phyloP scores from a whole-genome alignment of 306 rosid species.

The Vigna unguiculata region DNA sequence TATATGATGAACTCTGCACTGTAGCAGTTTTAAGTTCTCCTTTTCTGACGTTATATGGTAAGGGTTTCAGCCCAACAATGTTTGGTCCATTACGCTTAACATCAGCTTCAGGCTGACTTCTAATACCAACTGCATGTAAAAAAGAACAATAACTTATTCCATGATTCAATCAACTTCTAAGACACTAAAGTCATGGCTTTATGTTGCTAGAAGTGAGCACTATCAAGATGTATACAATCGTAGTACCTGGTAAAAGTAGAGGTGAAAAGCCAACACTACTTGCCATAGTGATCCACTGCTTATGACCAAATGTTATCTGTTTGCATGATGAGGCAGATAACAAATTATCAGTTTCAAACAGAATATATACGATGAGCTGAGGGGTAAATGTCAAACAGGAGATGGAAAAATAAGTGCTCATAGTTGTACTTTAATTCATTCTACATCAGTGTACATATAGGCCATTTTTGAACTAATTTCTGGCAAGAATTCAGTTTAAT shows the following conservation, averaged over 20 bases:
- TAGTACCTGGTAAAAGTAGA: slow-evolving; percentile 60
- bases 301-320: slow-evolving; percentile 19
- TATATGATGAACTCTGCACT: slow-evolving; percentile 44
- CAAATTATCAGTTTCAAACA: slow-evolving; percentile 12
- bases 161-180: slow-evolving; percentile 17
- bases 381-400: slow-evolving; percentile 8
- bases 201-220: slow-evolving; percentile 7
- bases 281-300: slow-evolving; percentile 49
- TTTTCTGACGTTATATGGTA: slow-evolving; percentile 46
- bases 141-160: slow-evolving; percentile 28
- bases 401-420: neutral
- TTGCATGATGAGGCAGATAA: slow-evolving; percentile 18
- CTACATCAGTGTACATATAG: slow-evolving; percentile 19
- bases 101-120: slow-evolving; percentile 27
- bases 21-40: slow-evolving; percentile 39
- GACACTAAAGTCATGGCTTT: slow-evolving; percentile 6
- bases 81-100: slow-evolving; percentile 40
- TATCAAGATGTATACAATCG: neutral
- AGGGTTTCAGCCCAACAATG: slow-evolving; percentile 43
- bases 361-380: neutral
- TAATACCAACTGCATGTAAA: slow-evolving; percentile 36
- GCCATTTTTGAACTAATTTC: slow-evolving; percentile 4
- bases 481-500: neutral
- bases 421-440: slow-evolving; percentile 1
- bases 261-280: slow-evolving; percentile 47